Percentiles rank a stretch among this genome's conserved stretches.
Conservation (phyloP, 495 filamentous ascomycete species). For the Trichoderma reesei region DNA sequence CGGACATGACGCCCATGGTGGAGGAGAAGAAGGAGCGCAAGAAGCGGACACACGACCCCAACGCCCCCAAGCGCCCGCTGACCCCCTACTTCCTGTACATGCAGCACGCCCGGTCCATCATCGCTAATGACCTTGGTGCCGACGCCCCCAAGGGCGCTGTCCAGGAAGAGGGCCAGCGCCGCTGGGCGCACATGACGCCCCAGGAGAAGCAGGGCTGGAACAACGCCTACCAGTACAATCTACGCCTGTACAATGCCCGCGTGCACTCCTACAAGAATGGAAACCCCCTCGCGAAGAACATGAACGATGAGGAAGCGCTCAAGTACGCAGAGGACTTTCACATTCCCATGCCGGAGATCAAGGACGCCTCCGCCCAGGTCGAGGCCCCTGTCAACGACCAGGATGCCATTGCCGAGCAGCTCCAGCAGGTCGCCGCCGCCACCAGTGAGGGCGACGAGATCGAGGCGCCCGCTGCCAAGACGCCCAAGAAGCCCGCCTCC, state of each 20-base stretch:
- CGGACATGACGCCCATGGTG: conserved; percentile 32
- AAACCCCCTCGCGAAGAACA: conserved; percentile 52
- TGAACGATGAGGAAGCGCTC: conserved; percentile 49
- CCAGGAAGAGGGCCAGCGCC: conserved; percentile 66
- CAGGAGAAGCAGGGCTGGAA: conserved; percentile 73
- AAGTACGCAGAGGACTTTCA: conserved; percentile 45
- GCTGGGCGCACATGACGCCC: conserved; percentile 69
- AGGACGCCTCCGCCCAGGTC: conserved; percentile 31
- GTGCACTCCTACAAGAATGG: conserved; percentile 63
- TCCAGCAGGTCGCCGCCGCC: conserved; percentile 35
- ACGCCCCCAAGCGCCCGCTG: conserved; percentile 85
- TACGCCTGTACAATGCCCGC: conserved; percentile 60
- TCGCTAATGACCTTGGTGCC: conserved; percentile 64
- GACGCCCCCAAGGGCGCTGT: conserved; percentile 67
- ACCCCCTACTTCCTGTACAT: conserved; percentile 94
- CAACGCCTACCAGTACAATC: conserved; percentile 63
- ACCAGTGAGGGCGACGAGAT: conserved; percentile 18
- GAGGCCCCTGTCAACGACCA: conserved; percentile 48
- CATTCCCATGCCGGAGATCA: conserved; percentile 29
- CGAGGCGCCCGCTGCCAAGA: conserved; percentile 38
- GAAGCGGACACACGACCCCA: conserved; percentile 83
- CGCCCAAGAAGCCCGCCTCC: conserved; percentile 38
- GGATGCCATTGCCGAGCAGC: conserved; percentile 47
- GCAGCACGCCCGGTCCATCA: conserved; percentile 66
- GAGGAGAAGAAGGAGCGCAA: conserved; percentile 73